Conservation (phyloP, 768 basidiomycete genomes). For the Phaeotremella fagi region DNA sequence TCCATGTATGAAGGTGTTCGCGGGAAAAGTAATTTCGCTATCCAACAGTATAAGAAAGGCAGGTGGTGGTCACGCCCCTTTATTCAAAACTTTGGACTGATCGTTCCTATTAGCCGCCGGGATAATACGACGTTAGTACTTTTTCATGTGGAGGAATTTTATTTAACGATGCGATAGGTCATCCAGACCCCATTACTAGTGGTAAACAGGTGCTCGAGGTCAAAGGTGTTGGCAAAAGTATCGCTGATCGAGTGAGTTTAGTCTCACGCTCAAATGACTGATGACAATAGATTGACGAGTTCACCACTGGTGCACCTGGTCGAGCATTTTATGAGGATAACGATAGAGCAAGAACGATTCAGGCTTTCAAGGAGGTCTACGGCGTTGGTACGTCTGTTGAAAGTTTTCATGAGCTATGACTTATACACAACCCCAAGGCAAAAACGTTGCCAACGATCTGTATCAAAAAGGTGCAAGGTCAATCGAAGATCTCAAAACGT, state of each 20-base stretch:
- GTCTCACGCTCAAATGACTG: neutral
- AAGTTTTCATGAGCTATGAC: constrained; percentile 3
- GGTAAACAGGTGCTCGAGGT: constrained; percentile 27
- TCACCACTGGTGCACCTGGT: constrained; percentile 23
- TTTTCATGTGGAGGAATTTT: neutral
- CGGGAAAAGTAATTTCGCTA: constrained; percentile 34
- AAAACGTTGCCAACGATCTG: constrained; percentile 65
- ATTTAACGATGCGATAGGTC: constrained; percentile 10
- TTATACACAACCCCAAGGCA: constrained; percentile 46
- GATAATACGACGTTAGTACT: constrained; percentile 29
- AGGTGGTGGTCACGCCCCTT: constrained; percentile 11
- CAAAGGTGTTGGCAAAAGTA: constrained; percentile 35
- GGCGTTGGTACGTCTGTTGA: constrained; percentile 63
- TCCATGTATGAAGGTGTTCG: constrained; percentile 25
- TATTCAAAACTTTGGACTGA: constrained; percentile 2
- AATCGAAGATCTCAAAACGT: constrained; percentile 63
- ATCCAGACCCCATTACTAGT: constrained; percentile 30
- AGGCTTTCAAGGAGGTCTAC: constrained; percentile 72
- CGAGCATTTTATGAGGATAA: constrained; percentile 39
- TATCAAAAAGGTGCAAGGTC: constrained; percentile 70
- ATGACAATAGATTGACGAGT: constrained; percentile 43
- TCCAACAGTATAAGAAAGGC: constrained; percentile 28
- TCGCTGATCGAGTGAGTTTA: constrained; percentile 34
- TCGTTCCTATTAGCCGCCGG: constrained; percentile 23
- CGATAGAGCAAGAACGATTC: constrained; percentile 23